Evolutionary conservation across 78 protist genomes (phyloP).

Genomic region (Dictyostelium citrinum): DNA sequence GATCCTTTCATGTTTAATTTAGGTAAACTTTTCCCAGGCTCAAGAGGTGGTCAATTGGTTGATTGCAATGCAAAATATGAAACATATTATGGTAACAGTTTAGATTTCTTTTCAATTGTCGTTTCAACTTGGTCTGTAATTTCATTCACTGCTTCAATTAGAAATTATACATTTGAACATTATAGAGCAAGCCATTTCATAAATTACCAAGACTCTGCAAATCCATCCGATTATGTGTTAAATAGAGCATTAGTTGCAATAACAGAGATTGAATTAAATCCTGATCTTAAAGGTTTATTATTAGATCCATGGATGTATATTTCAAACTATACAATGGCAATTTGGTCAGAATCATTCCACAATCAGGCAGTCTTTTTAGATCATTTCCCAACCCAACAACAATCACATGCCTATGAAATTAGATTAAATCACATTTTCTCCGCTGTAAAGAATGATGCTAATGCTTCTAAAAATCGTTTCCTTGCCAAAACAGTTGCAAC

Average conservation of each 20-base stretch:
- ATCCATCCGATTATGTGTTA: not conserved
- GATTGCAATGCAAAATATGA: slow-evolving; percentile 36
- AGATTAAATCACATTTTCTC: not conserved
- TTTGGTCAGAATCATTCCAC: not conserved
- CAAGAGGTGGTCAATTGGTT: not conserved
- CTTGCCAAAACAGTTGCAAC: not conserved
- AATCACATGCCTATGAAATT: not conserved
- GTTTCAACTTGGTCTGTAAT: slow-evolving; percentile 3
- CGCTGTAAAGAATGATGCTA: not conserved
- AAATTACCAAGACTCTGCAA: not conserved
- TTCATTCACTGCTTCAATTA: not conserved
- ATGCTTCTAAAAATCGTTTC: not conserved
- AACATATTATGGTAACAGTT: not conserved
- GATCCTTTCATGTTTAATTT: not conserved
- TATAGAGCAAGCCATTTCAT: not conserved
- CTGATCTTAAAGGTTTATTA: not conserved
- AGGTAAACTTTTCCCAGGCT: not conserved
- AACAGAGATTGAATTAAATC: not conserved
- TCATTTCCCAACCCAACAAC: not conserved
- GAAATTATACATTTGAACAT: not conserved
- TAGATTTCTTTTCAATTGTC: not conserved
- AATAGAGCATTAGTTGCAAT: not conserved
- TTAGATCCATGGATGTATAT: not conserved
- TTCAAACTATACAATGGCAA: not conserved
- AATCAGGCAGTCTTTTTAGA: not conserved